Evolutionary conservation across 148 eudicot genomes (phyloP).

Genomic region (Silene uniflora): DNA sequence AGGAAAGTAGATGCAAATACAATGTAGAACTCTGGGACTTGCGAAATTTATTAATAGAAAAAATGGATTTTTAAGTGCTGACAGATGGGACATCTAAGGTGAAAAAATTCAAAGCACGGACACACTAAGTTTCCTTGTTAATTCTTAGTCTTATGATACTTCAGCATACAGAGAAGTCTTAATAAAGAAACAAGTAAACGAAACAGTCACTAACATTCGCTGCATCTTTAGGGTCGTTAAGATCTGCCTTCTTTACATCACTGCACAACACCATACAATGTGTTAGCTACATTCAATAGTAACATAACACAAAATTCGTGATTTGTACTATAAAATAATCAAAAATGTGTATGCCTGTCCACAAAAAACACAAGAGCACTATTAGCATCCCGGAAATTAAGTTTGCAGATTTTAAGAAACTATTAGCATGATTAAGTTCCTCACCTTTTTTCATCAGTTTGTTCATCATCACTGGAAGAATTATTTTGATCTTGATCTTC

Average conservation of each 20-base stretch:
- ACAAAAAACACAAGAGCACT: neutral
- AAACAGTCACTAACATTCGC: slow-evolving; percentile 49
- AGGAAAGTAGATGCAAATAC: neutral
- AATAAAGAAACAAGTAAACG: slow-evolving; percentile 5
- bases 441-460: slow-evolving; percentile 42
- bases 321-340: neutral
- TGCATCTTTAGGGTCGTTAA: slow-evolving; percentile 29
- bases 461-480: slow-evolving; percentile 35
- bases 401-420: neutral
- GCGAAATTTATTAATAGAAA: neutral
- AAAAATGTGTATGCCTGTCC: no score
- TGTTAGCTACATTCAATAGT: slow-evolving; percentile 11
- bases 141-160: neutral
- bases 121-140: neutral
- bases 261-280: slow-evolving; percentile 35
- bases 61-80: neutral
- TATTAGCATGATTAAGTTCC: slow-evolving; percentile 9
- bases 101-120: neutral
- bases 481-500: slow-evolving; percentile 23
- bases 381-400: neutral
- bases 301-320: neutral
- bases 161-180: neutral
- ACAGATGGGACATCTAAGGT: neutral
- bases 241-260: slow-evolving; percentile 35
- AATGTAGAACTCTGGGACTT: neutral